Base-by-base conservation (phyloP, 805 yeast genomes). In the Metschnikowia continentalis region DNA sequence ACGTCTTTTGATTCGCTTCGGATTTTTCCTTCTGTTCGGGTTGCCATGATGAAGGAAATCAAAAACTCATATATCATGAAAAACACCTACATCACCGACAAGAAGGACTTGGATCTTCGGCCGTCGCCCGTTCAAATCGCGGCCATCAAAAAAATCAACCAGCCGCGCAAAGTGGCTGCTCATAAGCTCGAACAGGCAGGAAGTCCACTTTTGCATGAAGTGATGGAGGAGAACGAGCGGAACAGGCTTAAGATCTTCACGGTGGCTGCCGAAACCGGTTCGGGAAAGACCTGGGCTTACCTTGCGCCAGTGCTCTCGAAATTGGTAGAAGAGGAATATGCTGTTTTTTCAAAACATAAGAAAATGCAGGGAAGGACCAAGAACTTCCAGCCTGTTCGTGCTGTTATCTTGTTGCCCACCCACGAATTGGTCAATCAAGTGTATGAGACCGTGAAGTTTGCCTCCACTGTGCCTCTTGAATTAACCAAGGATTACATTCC, bases 241-340 rank as follows among this genome's bases (percentile, higher is more conserved):
- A 66, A 62, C 26, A 64, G 62, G 52, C 60, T 83, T 45, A 82
- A 83, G 56, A 78, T 84, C 0, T 89, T 81, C 72, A 81, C 94
- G 2, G 67, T 92, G 49, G 97, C 98, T 0, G 96, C 97, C 2
- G 98, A 94, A 65, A 92, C 99, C 0, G 99, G 99, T 0, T 86
- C 96, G 0, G 99, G 99, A 7, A 92, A 92, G 64, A 92, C 99
- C 0, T 83, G 96, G 83, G 90, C 97, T 0, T 92, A 91, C 62
- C 63, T 94, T 53, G 82, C 87, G 0, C 91, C 96, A 0, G 55
- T 92, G 35, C 55, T 91, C 36, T 86, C 89, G 44, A 81, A 80
- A 55, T 67, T 91, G 55, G 79, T 82, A 53, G 83, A 84, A 51
- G 81, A 79, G 46, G 83, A 84, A 50, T 52, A 66, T 11, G 59